Conservation (phyloP, 2,329 filamentous ascomycete species). For the Ploettnerulaceae sp. region DNA sequence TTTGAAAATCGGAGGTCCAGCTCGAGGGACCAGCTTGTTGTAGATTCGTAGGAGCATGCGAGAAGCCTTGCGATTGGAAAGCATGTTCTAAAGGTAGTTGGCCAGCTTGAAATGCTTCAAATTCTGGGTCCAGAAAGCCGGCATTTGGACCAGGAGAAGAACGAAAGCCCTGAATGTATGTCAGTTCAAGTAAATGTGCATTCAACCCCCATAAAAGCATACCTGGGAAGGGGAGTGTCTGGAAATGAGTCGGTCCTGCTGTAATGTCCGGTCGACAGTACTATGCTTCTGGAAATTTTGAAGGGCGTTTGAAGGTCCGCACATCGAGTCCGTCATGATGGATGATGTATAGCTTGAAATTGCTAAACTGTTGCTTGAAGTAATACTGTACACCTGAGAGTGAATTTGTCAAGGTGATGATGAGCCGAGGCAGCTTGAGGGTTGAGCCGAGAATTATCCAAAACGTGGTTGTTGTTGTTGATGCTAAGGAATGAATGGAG, state of each 20-base stretch:
- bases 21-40: slow-evolving; percentile 20
- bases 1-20: slow-evolving; percentile 44
- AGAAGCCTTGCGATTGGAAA: slow-evolving; percentile 22
- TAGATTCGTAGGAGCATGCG: slow-evolving; percentile 15
- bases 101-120: slow-evolving; percentile 62
- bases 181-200: slow-evolving; percentile 7
- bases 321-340: slow-evolving; percentile 61
- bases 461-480: background rate
- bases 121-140: slow-evolving; percentile 58
- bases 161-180: slow-evolving; percentile 51
- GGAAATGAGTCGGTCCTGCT: slow-evolving; percentile 61
- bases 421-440: slow-evolving; percentile 10
- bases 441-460: slow-evolving; percentile 2
- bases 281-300: slow-evolving; percentile 68
- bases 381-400: background rate
- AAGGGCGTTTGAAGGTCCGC: slow-evolving; percentile 67
- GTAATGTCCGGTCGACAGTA: slow-evolving; percentile 60
- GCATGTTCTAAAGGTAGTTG: slow-evolving; percentile 35
- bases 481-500: slow-evolving; percentile 6
- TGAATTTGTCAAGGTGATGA: background rate
- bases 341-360: background rate
- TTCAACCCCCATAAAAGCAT: slow-evolving; percentile 22
- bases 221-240: slow-evolving; percentile 53
- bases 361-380: background rate
- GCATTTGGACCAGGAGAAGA: slow-evolving; percentile 48